Conservation (phyloP, 345 rosid species). For the Eucalyptus urophylla region DNA sequence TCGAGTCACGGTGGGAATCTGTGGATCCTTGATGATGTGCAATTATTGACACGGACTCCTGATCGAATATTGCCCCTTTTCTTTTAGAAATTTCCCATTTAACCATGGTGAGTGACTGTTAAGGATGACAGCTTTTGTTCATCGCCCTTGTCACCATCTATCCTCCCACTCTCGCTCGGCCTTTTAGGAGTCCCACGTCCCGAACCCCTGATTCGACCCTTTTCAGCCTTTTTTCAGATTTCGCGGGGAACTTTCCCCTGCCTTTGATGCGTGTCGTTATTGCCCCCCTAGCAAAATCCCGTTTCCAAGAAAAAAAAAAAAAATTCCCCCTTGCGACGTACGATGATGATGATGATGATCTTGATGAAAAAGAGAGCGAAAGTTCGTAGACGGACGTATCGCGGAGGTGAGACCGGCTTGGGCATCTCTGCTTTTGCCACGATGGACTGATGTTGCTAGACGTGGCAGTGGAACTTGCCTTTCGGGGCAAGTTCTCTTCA, state of each 20-base stretch:
- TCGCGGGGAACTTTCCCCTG: background rate
- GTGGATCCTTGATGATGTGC: background rate
- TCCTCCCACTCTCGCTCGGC: background rate
- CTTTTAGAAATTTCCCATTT: background rate
- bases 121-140: background rate
- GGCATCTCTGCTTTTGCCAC: background rate
- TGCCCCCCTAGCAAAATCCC: background rate
- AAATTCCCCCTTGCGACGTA: background rate
- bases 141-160: background rate
- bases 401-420: background rate
- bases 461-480: background rate
- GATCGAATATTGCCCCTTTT: background rate
- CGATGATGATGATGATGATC: background rate
- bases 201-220: background rate
- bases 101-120: background rate
- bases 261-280: background rate
- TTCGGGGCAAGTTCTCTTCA: background rate
- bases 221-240: background rate
- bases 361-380: background rate
- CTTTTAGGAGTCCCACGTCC: background rate
- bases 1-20: background rate
- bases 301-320: background rate
- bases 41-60: background rate
- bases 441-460: background rate
- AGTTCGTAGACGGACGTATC: background rate